Evolutionary conservation across 352 stramenopile species (phyloP), one percentile per base, ranked within the genome.

Genomic region (Phytophthora colocasiae): DNA sequence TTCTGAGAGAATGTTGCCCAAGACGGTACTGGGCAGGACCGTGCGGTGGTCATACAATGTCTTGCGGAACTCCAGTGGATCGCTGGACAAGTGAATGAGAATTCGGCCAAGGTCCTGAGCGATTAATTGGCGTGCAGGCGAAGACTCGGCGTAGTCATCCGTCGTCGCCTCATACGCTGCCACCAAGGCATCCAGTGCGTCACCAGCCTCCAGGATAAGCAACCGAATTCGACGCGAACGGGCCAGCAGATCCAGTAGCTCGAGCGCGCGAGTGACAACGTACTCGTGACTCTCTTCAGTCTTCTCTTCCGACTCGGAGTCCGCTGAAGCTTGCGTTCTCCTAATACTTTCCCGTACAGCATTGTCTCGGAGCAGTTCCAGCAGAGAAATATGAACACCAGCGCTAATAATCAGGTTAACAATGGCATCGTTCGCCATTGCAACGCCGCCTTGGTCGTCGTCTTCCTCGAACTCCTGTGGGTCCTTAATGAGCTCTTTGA

Each of bases 31-130:
- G 1, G 82, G 83, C 0, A 93, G 56, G 41, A 89, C 67, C 2
- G 64, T 39, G 2, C 78, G 77, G 51, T 93, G 81, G 48, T 95
- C 83, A 51, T 91, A 92, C 60, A 95, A 44, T 24, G 81, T 89
- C 58, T 93, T 92, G 26, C 86, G 84, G 55, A 95, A 95, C 56
- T 91, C 86, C 3, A 93, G 64, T 10, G 86, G 82, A 48, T 95
- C 83, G n/a, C 54, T 84, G 0, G 86, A 90, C 26, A 95, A 67
- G 17, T 90, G 73, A 14, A 91, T 83, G 19, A 95, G 63, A 17
- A 93, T 80, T 2, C 68, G 72, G 5, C 84, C 84, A 14, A 85
- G 72, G 7, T 89, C 71, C 22, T 69, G 65, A 8, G 76, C 74
- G 6, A 90, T 76, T 9, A 77, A 45, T 54, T 91, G 80, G 0